A percentile compares a stretch with the other conserved stretches of the same genome.
Conservation (phyloP, 2,329 filamentous ascomycete genomes). For the Chaetomiaceae sp. region DNA sequence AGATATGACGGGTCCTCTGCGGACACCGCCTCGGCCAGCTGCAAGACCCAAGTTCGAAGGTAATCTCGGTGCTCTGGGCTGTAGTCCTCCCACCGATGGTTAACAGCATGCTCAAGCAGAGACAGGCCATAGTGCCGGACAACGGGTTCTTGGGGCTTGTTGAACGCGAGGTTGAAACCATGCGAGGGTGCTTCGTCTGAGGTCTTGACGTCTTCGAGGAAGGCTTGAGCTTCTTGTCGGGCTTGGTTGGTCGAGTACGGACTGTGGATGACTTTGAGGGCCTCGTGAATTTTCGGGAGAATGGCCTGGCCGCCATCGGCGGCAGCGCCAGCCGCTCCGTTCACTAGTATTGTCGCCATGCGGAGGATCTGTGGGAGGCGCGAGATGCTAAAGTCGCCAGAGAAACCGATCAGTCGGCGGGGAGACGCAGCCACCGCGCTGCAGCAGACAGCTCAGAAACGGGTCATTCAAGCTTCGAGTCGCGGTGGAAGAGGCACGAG, state of each 20-base stretch:
- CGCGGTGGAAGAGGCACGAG: no score
- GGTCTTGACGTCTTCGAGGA: slow-evolving; percentile 79
- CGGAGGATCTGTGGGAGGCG: not conserved
- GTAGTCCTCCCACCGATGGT: slow-evolving; percentile 75
- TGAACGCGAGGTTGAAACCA: slow-evolving; percentile 75
- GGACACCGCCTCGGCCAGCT: slow-evolving; percentile 66
- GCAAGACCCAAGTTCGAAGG: slow-evolving; percentile 70
- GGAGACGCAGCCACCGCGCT: slow-evolving; percentile 5
- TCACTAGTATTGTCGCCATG: slow-evolving; percentile 16
- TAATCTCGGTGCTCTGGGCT: slow-evolving; percentile 59
- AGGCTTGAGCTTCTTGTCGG: slow-evolving; percentile 75
- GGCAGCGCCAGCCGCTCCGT: slow-evolving; percentile 14
- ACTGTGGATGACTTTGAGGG: slow-evolving; percentile 81
- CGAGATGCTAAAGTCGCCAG: slow-evolving; percentile 1
- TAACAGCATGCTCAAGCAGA: slow-evolving; percentile 82
- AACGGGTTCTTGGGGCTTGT: slow-evolving; percentile 67
- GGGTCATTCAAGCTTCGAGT: slow-evolving; percentile 11
- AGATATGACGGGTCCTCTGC: slow-evolving; percentile 73
- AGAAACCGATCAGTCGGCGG: not conserved
- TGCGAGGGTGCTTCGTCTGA: slow-evolving; percentile 73
- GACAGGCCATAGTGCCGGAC: slow-evolving; percentile 93
- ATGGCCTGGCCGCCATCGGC: slow-evolving; percentile 26
- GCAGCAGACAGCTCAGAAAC: slow-evolving; percentile 6
- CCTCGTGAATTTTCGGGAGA: slow-evolving; percentile 68
- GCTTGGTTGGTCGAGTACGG: slow-evolving; percentile 73